Evolutionary conservation across 495 filamentous ascomycete genomes (phyloP), one percentile per base, ranked within the genome.

Genomic region (Podospora australis): DNA sequence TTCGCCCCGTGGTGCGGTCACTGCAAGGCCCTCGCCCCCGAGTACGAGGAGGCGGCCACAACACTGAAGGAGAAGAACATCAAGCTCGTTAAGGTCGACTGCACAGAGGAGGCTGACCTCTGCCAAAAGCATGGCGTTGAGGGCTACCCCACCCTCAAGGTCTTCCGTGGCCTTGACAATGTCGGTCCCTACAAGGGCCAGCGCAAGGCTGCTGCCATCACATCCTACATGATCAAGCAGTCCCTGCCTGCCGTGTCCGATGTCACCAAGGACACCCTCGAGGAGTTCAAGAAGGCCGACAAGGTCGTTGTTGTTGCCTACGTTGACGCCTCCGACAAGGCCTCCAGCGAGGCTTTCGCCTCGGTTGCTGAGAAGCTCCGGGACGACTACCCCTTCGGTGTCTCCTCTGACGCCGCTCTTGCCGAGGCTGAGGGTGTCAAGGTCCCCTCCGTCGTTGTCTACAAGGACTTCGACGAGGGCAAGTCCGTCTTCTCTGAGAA

Each of bases 151-250:
- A 99, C 92, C 45, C 77, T 99, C 55, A 99, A 97, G 81, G 83
- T 99, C 66, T 99, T 97, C 88, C 90, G 92, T 52, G 92, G 92
- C 46, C 71, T 72, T n/a, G 87, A 96, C 2, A 87, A 84, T 56
- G 74, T 82, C 60, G 77, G 80, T 44, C 83, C 92, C 41, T 99
- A 97, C 68, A 77, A 75, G 54, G 92, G 92, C 60, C 84, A 87
- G 67, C 80, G 92, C 65, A 94, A 99, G 77, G 81, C 90, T 39
- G 84, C 82, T 62, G 83, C 87, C 39, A 95, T 98, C 68, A 83
- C 94, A 30, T 98, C 92, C 20, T 97, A 96, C 76, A 99, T 99
- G 92, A 86, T 85, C 64, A 99, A 99, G 78, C 94, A 99, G 74
- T 85, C 86, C 16, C 81, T 99, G 46, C 92, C 92, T 24, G 87